Conservation (phyloP, 2,329 filamentous ascomycete genomes). For the Elsinoe perseae region DNA sequence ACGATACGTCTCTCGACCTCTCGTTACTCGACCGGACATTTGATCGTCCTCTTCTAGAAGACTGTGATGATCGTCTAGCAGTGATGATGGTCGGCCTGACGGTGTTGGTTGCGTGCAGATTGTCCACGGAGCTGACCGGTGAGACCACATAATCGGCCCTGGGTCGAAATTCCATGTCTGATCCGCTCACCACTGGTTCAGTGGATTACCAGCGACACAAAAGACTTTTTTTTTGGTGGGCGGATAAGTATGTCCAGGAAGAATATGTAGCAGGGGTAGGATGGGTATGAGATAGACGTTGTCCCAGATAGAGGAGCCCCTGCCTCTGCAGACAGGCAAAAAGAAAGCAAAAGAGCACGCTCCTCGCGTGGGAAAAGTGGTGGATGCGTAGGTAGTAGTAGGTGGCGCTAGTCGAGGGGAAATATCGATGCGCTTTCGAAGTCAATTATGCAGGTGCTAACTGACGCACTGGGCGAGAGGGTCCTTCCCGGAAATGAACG, state of each 20-base stretch:
- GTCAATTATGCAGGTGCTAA: constrained; percentile 3
- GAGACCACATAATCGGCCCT: not conserved
- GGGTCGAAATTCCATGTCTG: constrained; percentile 4
- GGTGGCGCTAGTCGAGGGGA: constrained; percentile 1
- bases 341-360: not conserved
- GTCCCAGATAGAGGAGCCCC: not conserved
- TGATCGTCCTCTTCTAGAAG: not conserved
- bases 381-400: too few relatives aligned
- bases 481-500: constrained; percentile 11
- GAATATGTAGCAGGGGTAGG: not conserved
- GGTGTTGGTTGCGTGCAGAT: constrained; percentile 6
- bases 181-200: not conserved
- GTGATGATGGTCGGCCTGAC: not conserved
- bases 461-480: constrained; percentile 6
- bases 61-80: not conserved
- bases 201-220: not conserved
- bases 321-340: not conserved
- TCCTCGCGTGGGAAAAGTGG: not conserved
- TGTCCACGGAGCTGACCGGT: constrained; percentile 13
- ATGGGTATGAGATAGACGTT: constrained; percentile 5
- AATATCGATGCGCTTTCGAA: constrained; percentile 8
- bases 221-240: not conserved
- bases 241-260: constrained; percentile 7
- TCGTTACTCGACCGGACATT: not conserved
- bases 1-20: constrained; percentile 23